phyloP scores from a whole-genome alignment of 2,329 filamentous ascomycete species.

The Fusarium fracticaudum region DNA sequence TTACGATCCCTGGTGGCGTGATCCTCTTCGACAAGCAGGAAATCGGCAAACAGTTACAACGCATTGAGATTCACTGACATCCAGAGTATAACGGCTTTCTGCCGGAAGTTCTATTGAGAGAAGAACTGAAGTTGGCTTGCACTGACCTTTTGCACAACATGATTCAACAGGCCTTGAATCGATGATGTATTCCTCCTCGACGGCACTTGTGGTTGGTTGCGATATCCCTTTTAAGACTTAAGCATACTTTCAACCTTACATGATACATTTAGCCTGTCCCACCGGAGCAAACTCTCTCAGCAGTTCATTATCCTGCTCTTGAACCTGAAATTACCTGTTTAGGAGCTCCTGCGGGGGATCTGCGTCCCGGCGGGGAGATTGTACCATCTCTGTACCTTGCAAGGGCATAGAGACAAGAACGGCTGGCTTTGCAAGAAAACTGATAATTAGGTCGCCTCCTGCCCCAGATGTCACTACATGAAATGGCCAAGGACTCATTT shows the following conservation, averaged over 20 bases:
- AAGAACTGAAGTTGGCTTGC: accelerated
- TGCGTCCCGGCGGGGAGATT: background rate
- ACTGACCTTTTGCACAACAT: no score
- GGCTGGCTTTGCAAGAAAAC: background rate
- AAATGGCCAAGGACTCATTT: accelerated
- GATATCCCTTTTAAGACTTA: background rate
- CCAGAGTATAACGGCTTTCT: no score
- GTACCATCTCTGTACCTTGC: background rate
- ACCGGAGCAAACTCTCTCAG: background rate
- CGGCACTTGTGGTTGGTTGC: accelerated
- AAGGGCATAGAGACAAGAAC: no score
- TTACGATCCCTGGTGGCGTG: no score
- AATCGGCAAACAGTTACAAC: no score
- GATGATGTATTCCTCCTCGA: accelerated
- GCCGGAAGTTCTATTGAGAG: accelerated
- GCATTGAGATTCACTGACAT: no score
- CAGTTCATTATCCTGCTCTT: background rate
- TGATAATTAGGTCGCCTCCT: background rate
- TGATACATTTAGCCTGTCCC: background rate
- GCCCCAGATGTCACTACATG: accelerated
- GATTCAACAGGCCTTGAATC: no score
- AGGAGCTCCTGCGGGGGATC: background rate
- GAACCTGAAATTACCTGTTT: background rate
- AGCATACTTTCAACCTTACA: no score
- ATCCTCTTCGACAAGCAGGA: no score